Evolutionary conservation across 768 basidiomycete genomes (phyloP).

Genomic region (Termitomyces sp.): DNA sequence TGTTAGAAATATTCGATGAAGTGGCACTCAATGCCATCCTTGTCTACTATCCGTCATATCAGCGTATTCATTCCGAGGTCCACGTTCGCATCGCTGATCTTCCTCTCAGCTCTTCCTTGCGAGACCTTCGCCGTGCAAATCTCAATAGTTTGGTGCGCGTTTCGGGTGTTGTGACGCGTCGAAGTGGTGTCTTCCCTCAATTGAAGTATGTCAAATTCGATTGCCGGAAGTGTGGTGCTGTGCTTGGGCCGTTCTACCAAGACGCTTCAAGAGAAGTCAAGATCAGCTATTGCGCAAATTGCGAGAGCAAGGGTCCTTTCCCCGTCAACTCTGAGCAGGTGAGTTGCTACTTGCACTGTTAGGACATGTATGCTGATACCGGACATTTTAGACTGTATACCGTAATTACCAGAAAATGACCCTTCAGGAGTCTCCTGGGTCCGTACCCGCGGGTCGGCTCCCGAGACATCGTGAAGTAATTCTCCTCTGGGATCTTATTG

Average conservation of each 20-base stretch:
- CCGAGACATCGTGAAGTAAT: constrained; percentile 97
- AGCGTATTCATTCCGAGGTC: constrained; percentile 95
- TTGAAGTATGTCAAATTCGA: constrained; percentile 99
- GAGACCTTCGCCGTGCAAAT: constrained; percentile 89
- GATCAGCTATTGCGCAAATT: constrained; percentile 92
- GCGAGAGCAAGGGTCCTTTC: constrained; percentile 95
- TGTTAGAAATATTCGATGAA: constrained; percentile 93
- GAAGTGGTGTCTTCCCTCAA: constrained; percentile 98
- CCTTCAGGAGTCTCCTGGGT: constrained; percentile 95
- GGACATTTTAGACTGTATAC: constrained; percentile 80
- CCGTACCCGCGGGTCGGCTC: constrained; percentile 94
- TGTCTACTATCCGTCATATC: constrained; percentile 93
- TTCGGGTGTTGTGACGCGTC: constrained; percentile 91
- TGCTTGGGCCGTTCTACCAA: constrained; percentile 96
- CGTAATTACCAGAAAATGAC: constrained; percentile 99
- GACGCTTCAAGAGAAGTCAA: constrained; percentile 92
- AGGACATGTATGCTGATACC: too few species aligned
- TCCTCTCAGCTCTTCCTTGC: constrained; percentile 84
- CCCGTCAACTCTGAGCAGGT: constrained; percentile 96
- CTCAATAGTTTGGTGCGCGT: constrained; percentile 96
- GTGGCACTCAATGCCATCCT: constrained; percentile 93
- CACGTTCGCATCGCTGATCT: constrained; percentile 96
- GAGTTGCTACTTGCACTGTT: constrained; percentile 7
- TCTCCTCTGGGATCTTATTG: constrained; percentile 96
- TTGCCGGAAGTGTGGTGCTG: constrained; percentile 91